Base-by-base conservation (phyloP, 805 yeast genomes). In the Candida peoriensis region DNA sequence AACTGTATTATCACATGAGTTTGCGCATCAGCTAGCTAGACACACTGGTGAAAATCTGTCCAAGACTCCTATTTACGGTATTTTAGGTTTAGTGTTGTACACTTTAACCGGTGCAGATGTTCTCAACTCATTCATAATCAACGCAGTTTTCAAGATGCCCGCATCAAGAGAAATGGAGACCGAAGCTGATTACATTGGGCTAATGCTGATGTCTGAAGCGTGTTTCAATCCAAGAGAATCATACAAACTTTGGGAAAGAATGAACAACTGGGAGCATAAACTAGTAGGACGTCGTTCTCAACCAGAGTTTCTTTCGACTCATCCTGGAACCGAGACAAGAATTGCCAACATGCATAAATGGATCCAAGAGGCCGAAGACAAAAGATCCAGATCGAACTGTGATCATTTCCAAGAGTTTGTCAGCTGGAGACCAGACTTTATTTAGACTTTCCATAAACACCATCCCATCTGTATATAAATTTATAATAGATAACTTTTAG, bases 101-200 rank as follows among this genome's bases (percentile, higher is more conserved):
- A 54, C 80, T 1, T 46, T 77, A n/a, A 71, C 89, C 5, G 87
- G 94, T 5, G 61, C 77, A 6, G 60, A 68, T 34, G 48, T 61
- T 30, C 51, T 83, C 37, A 74, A 74, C 47, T 69, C 72, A 34
- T 43, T 83, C 21, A 57, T 85, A 12, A 46, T 72, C 18, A 69
- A 69, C 19, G 69, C 87, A 1, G 54, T 76, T 11, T 55, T 88
- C 32, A 74, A 76, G 44, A 73, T 81, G 72, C 97, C 97, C 0
- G 83, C 94, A 1, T 83, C 95, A 1, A 68, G 99, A 49, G 86
- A 76, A 39, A 87, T 87, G 96, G 99, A 93, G 59, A 72, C 87
- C 1, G 98, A 93, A 57, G 97, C 98, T 0, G 98, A 93, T 59
- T 80, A 81, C 49, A 89, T 93, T 20, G 99, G 99, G 0, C 64